Evolutionary conservation across 305 asterid genomes (phyloP).

Genomic region (Ilex paraguariensis): DNA sequence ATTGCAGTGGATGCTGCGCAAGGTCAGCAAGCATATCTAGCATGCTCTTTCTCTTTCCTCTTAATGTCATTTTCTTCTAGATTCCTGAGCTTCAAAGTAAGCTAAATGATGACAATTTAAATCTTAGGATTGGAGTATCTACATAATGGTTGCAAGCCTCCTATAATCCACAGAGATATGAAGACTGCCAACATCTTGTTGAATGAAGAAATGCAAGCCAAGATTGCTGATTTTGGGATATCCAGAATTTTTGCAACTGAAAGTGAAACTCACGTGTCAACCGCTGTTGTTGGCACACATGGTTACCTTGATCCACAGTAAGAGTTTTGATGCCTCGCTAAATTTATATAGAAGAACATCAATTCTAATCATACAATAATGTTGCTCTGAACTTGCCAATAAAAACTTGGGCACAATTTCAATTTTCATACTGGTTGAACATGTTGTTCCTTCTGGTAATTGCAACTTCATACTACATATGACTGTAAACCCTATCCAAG

Average conservation of each 20-base stretch:
- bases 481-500: too few relatives aligned
- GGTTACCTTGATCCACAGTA: conserved; percentile 11
- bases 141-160: conserved; percentile 1
- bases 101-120: not conserved
- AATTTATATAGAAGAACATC: too few relatives aligned
- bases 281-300: not conserved
- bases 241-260: conserved; percentile 1
- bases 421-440: too few relatives aligned
- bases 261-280: not conserved
- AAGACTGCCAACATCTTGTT: conserved; percentile 1
- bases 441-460: too few relatives aligned
- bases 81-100: too few relatives aligned
- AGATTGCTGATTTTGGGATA: conserved; percentile 3
- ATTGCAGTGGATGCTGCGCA: conserved; percentile 26
- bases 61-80: too few relatives aligned
- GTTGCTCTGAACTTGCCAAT: too few relatives aligned
- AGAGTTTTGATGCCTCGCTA: not conserved
- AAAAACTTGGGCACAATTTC: too few relatives aligned
- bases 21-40: conserved; percentile 19
- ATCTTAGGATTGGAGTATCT: not conserved
- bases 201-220: conserved; percentile 1
- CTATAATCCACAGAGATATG: conserved; percentile 1
- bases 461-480: too few relatives aligned
- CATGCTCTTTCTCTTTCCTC: too few relatives aligned
- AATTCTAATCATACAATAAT: too few relatives aligned